Conservation (phyloP, 1,284 basidiomycete genomes). For the Amylostereum chailletii region DNA sequence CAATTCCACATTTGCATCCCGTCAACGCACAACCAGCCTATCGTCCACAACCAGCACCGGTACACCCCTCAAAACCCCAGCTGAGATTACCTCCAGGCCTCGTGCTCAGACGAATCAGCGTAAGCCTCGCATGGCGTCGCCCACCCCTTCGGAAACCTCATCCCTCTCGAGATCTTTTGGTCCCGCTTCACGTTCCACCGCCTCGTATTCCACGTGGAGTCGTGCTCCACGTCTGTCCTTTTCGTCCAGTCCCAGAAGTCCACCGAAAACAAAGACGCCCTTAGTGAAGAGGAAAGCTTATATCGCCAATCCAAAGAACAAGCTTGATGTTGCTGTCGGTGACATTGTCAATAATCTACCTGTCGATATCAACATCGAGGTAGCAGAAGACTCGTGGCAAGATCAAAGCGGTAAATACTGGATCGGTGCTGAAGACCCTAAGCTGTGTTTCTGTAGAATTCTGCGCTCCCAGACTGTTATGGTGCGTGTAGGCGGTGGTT, state of each 20-base stretch:
- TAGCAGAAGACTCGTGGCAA: constrained; percentile 78
- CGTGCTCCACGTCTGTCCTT: constrained; percentile 58
- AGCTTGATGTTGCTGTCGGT: constrained; percentile 87
- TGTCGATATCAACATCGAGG: constrained; percentile 77
- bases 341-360: constrained; percentile 85
- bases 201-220: constrained; percentile 49
- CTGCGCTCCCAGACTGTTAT: constrained; percentile 89
- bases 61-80: constrained; percentile 19
- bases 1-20: constrained; percentile 68
- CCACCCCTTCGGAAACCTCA: constrained; percentile 19
- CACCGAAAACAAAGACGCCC: constrained; percentile 31
- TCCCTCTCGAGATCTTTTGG: constrained; percentile 9
- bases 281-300: constrained; percentile 54
- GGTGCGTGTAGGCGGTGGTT: constrained; percentile 93
- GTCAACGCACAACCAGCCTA: constrained; percentile 66
- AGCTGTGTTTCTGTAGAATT: constrained; percentile 86
- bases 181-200: constrained; percentile 29
- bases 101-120: constrained; percentile 29
- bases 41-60: constrained; percentile 26
- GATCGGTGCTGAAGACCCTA: constrained; percentile 86
- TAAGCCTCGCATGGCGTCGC: constrained; percentile 40
- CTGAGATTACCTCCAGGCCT: constrained; percentile 21
- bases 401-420: constrained; percentile 92
- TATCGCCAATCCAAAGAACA: constrained; percentile 78
- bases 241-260: constrained; percentile 28